These are phyloP conservation scores for Domatiomyces catenatus DNA, from an alignment of 2,329 filamentous ascomycete genomes.

Conservation along the genomic window DNA sequence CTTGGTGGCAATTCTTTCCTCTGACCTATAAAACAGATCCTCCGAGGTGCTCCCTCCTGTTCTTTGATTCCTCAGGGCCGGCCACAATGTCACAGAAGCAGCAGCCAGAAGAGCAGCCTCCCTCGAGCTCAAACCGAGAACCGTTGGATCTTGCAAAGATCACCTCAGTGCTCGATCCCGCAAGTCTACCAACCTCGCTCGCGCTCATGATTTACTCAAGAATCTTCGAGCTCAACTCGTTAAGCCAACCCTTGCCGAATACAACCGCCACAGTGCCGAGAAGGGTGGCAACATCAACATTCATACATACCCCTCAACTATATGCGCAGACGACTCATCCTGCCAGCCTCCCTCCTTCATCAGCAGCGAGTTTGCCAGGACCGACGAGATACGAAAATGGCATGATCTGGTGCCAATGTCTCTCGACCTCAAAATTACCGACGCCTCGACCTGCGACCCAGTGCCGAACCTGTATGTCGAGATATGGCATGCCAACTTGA, in stretches of 20 bases:
- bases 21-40: neutral
- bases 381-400: conserved; percentile 24
- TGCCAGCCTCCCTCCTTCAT: conserved; percentile 41
- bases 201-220: conserved; percentile 29
- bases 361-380: conserved; percentile 25
- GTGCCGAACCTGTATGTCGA: conserved; percentile 24
- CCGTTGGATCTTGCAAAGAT: conserved; percentile 33
- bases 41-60: neutral
- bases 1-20: neutral
- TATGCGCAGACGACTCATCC: conserved; percentile 23
- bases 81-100: conserved; percentile 35
- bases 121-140: conserved; percentile 26
- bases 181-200: conserved; percentile 30
- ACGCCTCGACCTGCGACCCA: conserved; percentile 29
- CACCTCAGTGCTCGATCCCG: conserved; percentile 35
- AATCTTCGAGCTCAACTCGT: conserved; percentile 28
- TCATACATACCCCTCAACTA: conserved; percentile 15
- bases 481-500: conserved; percentile 29
- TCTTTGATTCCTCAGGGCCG: neutral
- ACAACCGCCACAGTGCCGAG: conserved; percentile 23
- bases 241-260: conserved; percentile 23
- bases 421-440: conserved; percentile 28
- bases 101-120: conserved; percentile 36
- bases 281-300: conserved; percentile 12
- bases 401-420: conserved; percentile 26